These are phyloP conservation scores for Leccinum pellstonianum DNA, from an alignment of 768 basidiomycete species.

Conservation along the genomic window DNA sequence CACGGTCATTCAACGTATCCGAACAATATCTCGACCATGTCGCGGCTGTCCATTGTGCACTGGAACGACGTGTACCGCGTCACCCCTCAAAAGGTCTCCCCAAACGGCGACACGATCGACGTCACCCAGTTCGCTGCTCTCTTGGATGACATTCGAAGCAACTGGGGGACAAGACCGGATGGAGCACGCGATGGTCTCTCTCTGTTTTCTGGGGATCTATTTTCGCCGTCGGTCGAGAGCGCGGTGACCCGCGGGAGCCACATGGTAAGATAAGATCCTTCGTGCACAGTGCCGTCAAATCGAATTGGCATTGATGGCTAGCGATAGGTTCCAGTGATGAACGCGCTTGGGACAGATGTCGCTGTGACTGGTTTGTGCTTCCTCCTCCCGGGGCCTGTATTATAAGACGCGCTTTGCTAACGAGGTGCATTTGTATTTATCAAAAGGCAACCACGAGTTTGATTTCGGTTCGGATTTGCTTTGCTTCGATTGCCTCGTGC, in stretches of 20 bases:
- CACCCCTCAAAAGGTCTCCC: constrained; percentile 63
- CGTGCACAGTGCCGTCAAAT: background rate
- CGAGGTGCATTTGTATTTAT: background rate
- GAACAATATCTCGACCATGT: constrained; percentile 28
- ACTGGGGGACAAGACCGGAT: constrained; percentile 51
- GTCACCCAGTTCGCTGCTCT: constrained; percentile 83
- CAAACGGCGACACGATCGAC: constrained; percentile 65
- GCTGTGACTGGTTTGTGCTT: constrained; percentile 66
- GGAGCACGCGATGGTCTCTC: constrained; percentile 68
- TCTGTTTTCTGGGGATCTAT: constrained; percentile 88
- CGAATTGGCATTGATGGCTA: background rate
- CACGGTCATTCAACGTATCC: background rate
- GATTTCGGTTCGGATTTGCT: constrained; percentile 61
- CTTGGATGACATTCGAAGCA: constrained; percentile 57
- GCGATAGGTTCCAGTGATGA: constrained; percentile 80
- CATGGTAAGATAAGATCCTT: constrained; percentile 55
- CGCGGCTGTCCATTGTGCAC: constrained; percentile 51
- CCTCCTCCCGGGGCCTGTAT: background rate
- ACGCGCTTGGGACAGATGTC: constrained; percentile 74
- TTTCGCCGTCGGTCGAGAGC: constrained; percentile 84
- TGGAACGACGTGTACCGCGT: constrained; percentile 88
- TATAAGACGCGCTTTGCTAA: constrained; percentile 5
- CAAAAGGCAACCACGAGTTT: constrained; percentile 86
- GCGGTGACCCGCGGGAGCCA: constrained; percentile 87
- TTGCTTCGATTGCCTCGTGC: background rate